Conservation (phyloP, 805 yeast genomes). For the Cyberlindnera euphorbiiphila region DNA sequence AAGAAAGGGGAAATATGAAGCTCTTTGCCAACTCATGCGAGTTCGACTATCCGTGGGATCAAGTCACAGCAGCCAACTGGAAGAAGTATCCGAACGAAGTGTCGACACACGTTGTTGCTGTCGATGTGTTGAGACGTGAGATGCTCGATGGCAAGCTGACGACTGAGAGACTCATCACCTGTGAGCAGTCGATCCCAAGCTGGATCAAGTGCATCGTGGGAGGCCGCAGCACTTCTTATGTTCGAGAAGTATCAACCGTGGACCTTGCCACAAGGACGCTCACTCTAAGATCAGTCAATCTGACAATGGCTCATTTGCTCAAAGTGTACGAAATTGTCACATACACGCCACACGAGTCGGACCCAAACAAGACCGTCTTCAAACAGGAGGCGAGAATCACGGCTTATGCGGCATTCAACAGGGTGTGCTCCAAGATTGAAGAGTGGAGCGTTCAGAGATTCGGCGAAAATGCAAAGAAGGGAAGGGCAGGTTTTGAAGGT, state of each 20-base stretch:
- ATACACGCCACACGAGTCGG: slow-evolving; percentile 62
- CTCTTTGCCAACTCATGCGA: slow-evolving; percentile 65
- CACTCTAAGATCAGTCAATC: slow-evolving; percentile 78
- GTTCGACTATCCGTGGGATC: slow-evolving; percentile 88
- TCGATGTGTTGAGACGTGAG: slow-evolving; percentile 79
- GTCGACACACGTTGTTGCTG: slow-evolving; percentile 89
- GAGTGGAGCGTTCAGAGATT: slow-evolving; percentile 91
- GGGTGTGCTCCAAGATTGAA: slow-evolving; percentile 77
- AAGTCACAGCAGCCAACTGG: slow-evolving; percentile 96
- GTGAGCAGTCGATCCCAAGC: slow-evolving; percentile 78
- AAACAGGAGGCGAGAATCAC: slow-evolving; percentile 84
- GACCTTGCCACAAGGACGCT: slow-evolving; percentile 62
- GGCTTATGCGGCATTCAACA: slow-evolving; percentile 69
- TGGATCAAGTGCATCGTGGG: slow-evolving; percentile 79
- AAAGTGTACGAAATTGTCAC: slow-evolving; percentile 85
- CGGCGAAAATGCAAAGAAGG: slow-evolving; percentile 79
- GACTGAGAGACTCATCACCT: slow-evolving; percentile 85
- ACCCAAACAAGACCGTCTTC: slow-evolving; percentile 59
- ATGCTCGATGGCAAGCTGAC: slow-evolving; percentile 55
- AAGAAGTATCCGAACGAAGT: slow-evolving; percentile 92
- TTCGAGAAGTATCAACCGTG: slow-evolving; percentile 84
- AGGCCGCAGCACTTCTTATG: slow-evolving; percentile 67
- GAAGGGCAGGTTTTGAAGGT: slow-evolving; percentile 78
- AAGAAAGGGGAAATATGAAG: slow-evolving; percentile 50
- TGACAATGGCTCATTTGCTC: slow-evolving; percentile 73